Conservation (phyloP, 2,329 filamentous ascomycete genomes). For the Calonectria montana region DNA sequence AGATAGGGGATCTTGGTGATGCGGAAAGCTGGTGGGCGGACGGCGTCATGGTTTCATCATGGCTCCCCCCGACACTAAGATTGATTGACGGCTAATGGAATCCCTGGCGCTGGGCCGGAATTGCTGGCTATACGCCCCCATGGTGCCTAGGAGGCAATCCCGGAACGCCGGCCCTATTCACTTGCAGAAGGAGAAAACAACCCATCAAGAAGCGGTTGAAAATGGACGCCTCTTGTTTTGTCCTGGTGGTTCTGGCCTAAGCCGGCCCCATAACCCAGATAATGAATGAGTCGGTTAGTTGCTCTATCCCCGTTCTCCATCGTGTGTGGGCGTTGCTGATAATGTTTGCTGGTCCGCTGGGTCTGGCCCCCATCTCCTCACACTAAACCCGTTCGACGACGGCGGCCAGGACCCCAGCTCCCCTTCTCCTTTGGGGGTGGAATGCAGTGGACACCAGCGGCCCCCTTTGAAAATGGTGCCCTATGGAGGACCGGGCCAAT, state of each 20-base stretch:
- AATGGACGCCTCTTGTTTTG: conserved; percentile 3
- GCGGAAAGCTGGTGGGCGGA: conserved; percentile 6
- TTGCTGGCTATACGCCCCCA: conserved; percentile 15
- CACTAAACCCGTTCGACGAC: conserved; percentile 24
- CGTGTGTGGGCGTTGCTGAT: conserved; percentile 10
- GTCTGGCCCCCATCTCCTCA: conserved; percentile 19
- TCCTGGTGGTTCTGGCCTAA: background rate
- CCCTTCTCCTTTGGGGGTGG: conserved; percentile 13
- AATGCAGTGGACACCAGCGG: conserved; percentile 10
- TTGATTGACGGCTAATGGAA: conserved; percentile 5
- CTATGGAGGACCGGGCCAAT: conserved; percentile 18
- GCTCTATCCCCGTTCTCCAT: background rate
- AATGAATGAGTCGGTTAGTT: conserved; percentile 7
- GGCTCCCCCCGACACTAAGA: conserved; percentile 12
- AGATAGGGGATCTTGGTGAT: background rate
- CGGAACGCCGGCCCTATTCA: conserved; percentile 23
- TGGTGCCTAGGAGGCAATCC: conserved; percentile 13
- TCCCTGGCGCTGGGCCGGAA: conserved; percentile 11
- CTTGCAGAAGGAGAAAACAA: conserved; percentile 18
- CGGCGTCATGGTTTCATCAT: conserved; percentile 21
- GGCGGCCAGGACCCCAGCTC: conserved; percentile 3
- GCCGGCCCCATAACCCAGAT: conserved; percentile 13
- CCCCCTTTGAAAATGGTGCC: conserved; percentile 18
- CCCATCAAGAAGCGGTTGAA: background rate
- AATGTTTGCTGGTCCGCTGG: conserved; percentile 16